Evolutionary conservation across 306 rosid species (phyloP).

Genomic region (Macrotyloma uniflorum): DNA sequence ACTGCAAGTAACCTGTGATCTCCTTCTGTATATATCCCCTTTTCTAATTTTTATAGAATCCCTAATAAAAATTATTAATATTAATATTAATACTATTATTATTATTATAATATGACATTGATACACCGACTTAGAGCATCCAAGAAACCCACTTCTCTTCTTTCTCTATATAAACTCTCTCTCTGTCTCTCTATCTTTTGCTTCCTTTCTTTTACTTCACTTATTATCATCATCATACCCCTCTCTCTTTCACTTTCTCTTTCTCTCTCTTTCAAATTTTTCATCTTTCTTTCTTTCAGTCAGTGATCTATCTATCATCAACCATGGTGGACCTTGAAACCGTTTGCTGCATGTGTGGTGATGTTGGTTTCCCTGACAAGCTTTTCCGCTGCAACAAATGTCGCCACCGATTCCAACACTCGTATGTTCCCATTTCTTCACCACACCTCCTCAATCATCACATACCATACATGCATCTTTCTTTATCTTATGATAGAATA

Average conservation of each 20-base stretch:
- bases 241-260: not conserved
- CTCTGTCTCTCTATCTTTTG: not conserved
- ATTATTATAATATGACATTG: slow-evolving; percentile 25
- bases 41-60: not conserved
- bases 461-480: not conserved
- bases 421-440: slow-evolving; percentile 43
- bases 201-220: slow-evolving; percentile 15
- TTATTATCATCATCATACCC: not conserved
- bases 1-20: slow-evolving; percentile 80
- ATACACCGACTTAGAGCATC: slow-evolving; percentile 60
- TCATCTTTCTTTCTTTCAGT: not conserved
- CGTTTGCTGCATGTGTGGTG: slow-evolving; percentile 98
- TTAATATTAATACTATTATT: not conserved
- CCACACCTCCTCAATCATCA: not conserved
- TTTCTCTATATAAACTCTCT: slow-evolving; percentile 40
- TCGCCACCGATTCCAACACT: slow-evolving; percentile 88
- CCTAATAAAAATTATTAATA: not conserved
- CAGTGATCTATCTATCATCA: not conserved
- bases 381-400: slow-evolving; percentile 95
- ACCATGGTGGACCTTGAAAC: slow-evolving; percentile 82
- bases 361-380: slow-evolving; percentile 88
- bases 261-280: not conserved
- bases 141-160: slow-evolving; percentile 30
- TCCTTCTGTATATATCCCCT: slow-evolving; percentile 33
- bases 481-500: slow-evolving; percentile 19